A percentile compares a stretch with the other conserved stretches of the same genome.
Conservation (phyloP, 495 filamentous ascomycete species). For the Achaetomiella virescens region DNA sequence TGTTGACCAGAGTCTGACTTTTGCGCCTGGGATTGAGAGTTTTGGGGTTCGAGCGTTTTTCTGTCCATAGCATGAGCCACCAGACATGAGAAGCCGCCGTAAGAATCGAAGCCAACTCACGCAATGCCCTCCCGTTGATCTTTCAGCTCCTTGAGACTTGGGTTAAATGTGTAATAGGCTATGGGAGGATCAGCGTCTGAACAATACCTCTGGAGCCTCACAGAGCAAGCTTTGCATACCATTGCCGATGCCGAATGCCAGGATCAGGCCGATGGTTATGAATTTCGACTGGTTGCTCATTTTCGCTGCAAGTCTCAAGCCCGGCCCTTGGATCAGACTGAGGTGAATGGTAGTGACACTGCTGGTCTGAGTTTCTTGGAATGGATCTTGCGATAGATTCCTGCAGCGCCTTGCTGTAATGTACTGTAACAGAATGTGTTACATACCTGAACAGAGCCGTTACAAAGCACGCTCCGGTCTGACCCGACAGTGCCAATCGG, state of each 20-base stretch:
- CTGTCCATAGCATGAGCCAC: conserved; percentile 16
- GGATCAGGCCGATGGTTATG: conserved; percentile 17
- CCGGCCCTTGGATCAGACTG: too few species aligned
- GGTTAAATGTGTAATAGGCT: conserved; percentile 43
- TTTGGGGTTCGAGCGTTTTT: conserved; percentile 11
- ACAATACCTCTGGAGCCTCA: background rate
- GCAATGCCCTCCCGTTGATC: conserved; percentile 20
- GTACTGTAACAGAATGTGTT: background rate
- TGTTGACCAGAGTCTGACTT: background rate
- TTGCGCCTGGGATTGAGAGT: background rate
- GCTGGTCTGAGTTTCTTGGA: background rate
- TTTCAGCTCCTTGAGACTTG: conserved; percentile 34
- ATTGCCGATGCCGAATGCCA: conserved; percentile 25
- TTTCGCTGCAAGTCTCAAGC: background rate
- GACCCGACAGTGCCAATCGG: background rate
- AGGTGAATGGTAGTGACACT: background rate
- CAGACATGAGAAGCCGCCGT: background rate
- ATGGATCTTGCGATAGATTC: background rate
- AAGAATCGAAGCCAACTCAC: conserved; percentile 6
- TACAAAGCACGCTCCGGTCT: background rate
- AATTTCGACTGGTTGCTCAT: conserved; percentile 21
- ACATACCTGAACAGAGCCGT: background rate
- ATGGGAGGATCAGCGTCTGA: conserved; percentile 6
- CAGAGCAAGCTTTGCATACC: conserved; percentile 8
- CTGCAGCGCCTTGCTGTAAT: background rate